Conservation (phyloP, 352 stramenopile genomes). For the Peronosclerospora sorghi region DNA sequence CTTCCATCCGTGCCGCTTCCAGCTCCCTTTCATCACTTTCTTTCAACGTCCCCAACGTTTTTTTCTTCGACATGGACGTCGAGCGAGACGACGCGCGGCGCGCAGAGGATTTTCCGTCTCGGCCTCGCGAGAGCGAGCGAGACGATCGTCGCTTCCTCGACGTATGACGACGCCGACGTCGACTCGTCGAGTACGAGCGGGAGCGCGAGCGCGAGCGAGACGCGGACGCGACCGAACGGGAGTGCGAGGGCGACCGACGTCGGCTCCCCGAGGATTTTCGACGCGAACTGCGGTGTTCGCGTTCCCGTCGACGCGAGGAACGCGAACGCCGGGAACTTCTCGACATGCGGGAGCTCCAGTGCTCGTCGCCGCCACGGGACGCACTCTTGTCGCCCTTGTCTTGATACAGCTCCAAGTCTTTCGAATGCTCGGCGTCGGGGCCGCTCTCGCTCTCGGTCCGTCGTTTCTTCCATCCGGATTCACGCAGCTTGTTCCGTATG, state of each 20-base stretch:
- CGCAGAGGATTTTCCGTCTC: constrained; percentile 17
- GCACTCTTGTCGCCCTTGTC: constrained; percentile 19
- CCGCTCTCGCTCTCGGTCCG: constrained; percentile 12
- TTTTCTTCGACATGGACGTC: constrained; percentile 9
- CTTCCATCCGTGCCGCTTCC: constrained; percentile 4
- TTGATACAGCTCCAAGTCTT: constrained; percentile 7
- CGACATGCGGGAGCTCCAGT: constrained; percentile 7
- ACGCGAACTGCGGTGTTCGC: constrained; percentile 25
- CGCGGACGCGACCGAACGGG: constrained; percentile 28
- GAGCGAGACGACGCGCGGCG: constrained; percentile 9
- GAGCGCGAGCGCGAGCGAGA: constrained; percentile 25
- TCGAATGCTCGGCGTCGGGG: constrained; percentile 8
- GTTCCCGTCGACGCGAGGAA: constrained; percentile 20
- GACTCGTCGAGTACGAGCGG: constrained; percentile 19
- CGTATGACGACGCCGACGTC: constrained; percentile 20
- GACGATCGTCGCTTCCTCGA: constrained; percentile 17
- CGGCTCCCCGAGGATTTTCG: constrained; percentile 21
- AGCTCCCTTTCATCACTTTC: constrained; percentile 1
- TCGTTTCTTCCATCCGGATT: constrained; percentile 61
- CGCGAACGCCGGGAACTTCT: constrained; percentile 16
- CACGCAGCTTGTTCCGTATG: constrained; percentile 62
- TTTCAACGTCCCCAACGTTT: background rate
- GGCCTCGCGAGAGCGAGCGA: constrained; percentile 12
- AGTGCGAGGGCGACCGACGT: constrained; percentile 28
- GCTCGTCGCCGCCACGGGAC: constrained; percentile 13